Conservation (phyloP, 371 early-diverging fungal genomes). For the Mortierella polycephala region DNA sequence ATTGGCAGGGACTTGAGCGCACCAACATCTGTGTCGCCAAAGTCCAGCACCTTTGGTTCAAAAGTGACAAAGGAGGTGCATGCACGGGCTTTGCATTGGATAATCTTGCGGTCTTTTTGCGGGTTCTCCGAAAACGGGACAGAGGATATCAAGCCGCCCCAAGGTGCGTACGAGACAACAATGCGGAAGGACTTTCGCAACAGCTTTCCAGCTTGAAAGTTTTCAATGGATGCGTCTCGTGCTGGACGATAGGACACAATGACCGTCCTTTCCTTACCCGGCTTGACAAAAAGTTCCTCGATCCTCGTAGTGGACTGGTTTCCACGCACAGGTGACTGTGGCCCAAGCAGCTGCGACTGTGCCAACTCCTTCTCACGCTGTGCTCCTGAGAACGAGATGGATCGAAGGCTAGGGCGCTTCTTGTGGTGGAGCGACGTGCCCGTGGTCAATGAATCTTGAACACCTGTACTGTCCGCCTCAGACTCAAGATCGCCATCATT, state of each 20-base stretch:
- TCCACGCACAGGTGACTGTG: constrained; percentile 50
- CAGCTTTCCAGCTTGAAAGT: constrained; percentile 83
- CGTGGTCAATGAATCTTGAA: constrained; percentile 35
- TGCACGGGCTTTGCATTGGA: constrained; percentile 91
- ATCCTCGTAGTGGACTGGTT: constrained; percentile 71
- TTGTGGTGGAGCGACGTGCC: constrained; percentile 31
- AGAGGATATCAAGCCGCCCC: constrained; percentile 31
- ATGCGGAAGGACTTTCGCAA: constrained; percentile 82
- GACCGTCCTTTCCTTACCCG: constrained; percentile 87
- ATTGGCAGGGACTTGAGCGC: constrained; percentile 89
- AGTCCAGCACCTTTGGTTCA: constrained; percentile 83
- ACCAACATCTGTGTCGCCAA: constrained; percentile 96
- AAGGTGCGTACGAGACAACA: constrained; percentile 73
- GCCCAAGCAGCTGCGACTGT: constrained; percentile 48
- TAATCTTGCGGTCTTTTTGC: constrained; percentile 80
- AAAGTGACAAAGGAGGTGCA: constrained; percentile 96
- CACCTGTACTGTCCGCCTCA: constrained; percentile 30
- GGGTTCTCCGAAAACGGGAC: constrained; percentile 59
- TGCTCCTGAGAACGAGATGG: constrained; percentile 47
- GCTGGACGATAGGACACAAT: constrained; percentile 84
- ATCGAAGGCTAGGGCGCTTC: constrained; percentile 38
- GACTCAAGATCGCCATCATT: constrained; percentile 32
- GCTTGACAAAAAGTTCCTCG: constrained; percentile 88
- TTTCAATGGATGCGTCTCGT: constrained; percentile 64
- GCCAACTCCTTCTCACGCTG: constrained; percentile 35